phyloP scores from a whole-genome alignment of 345 rosid species.

The Ceriops zippeliana region DNA sequence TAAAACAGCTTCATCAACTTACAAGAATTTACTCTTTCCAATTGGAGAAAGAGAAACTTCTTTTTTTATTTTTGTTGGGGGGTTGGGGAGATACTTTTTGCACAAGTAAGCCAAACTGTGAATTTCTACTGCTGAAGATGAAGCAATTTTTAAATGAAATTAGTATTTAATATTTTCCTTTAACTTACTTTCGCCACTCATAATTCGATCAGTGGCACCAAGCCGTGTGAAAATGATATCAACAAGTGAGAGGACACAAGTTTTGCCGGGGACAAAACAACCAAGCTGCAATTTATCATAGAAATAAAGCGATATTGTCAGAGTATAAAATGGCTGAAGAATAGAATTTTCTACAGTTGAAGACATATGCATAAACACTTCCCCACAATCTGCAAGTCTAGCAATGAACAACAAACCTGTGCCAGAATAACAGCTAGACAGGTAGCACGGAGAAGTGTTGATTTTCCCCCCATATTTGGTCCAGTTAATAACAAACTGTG shows the following conservation, averaged over 20 bases:
- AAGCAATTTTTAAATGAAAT: neutral
- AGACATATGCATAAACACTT: constrained; percentile 2
- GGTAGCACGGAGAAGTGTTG: constrained; percentile 88
- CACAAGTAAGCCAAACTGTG: too few relatives aligned
- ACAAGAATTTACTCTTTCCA: neutral
- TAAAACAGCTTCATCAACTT: neutral
- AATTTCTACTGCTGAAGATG: neutral
- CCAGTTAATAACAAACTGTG: constrained; percentile 74
- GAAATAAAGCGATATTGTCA: neutral
- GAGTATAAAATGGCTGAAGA: neutral
- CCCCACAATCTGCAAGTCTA: neutral
- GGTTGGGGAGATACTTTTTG: too few relatives aligned
- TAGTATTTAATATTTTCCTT: neutral
- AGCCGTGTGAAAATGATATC: constrained; percentile 89
- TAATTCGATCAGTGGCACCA: constrained; percentile 88
- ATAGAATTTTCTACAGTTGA: neutral
- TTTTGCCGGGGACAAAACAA: constrained; percentile 73
- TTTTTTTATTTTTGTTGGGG: too few relatives aligned
- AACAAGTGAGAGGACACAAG: constrained; percentile 60
- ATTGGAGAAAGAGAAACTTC: neutral
- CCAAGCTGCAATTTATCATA: constrained; percentile 64
- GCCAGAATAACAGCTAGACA: constrained; percentile 85
- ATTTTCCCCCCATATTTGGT: constrained; percentile 99
- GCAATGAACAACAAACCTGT: constrained; percentile 43
- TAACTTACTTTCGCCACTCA: constrained; percentile 90